Percentiles rank a stretch among this genome's conserved stretches.
phyloP scores from a whole-genome alignment of 2,329 filamentous ascomycete genomes.

The Nemania abortiva region DNA sequence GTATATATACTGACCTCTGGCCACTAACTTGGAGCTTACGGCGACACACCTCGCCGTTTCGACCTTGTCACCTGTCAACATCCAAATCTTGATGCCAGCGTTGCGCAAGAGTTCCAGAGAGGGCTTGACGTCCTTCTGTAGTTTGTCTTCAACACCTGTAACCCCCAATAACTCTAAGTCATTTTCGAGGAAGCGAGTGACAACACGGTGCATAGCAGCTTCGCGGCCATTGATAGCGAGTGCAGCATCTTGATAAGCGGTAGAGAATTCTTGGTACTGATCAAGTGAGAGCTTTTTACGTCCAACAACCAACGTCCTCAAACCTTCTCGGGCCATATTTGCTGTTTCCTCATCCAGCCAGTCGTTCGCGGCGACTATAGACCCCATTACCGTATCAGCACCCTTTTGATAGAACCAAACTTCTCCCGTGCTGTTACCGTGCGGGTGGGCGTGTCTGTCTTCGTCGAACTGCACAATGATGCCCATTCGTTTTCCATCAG shows the following conservation, averaged over 20 bases:
- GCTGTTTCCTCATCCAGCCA: slow-evolving; percentile 99
- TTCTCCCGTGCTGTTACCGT: slow-evolving; percentile 72
- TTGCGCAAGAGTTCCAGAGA: slow-evolving; percentile 95
- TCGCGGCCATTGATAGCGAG: slow-evolving; percentile 85
- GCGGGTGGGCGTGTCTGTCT: slow-evolving; percentile 61
- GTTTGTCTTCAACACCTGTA: slow-evolving; percentile 96
- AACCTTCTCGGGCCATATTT: slow-evolving; percentile 98
- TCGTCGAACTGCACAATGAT: slow-evolving; percentile 90
- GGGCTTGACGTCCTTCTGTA: slow-evolving; percentile 95
- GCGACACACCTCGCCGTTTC: slow-evolving; percentile 97
- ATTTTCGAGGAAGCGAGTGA: slow-evolving; percentile 84
- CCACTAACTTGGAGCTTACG: slow-evolving; percentile 92
- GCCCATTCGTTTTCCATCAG: slow-evolving; percentile 97
- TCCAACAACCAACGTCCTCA: slow-evolving; percentile 95
- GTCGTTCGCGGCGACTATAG: slow-evolving; percentile 94
- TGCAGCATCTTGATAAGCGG: slow-evolving; percentile 81
- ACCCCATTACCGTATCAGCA: slow-evolving; percentile 97
- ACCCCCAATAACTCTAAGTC: slow-evolving; percentile 95
- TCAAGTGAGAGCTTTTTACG: slow-evolving; percentile 83
- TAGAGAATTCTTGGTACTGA: slow-evolving; percentile 84
- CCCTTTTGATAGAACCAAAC: slow-evolving; percentile 99
- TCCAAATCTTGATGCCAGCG: slow-evolving; percentile 99
- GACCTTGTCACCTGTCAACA: slow-evolving; percentile 98
- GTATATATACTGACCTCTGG: slow-evolving; percentile 94
- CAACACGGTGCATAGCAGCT: slow-evolving; percentile 80